Evolutionary conservation across 768 basidiomycete species (phyloP).

Genomic region (Suillus subaureus): DNA sequence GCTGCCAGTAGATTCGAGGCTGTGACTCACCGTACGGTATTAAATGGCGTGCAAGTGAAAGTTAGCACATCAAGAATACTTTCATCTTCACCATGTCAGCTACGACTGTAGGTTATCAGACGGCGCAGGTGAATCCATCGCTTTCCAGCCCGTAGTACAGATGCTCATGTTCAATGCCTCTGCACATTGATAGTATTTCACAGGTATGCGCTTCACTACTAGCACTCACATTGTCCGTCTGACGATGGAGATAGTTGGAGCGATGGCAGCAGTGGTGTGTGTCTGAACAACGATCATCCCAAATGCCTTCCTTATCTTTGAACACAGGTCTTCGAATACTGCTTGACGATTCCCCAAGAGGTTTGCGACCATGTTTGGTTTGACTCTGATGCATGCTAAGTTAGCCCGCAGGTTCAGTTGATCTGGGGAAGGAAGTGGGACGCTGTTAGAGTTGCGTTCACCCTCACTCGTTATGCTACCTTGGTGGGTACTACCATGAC

Average conservation of each 20-base stretch:
- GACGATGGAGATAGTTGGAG: neutral
- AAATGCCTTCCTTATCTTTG: neutral
- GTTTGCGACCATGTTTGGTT: neutral
- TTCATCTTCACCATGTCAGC: neutral
- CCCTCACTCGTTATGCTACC: slow-evolving; percentile 6
- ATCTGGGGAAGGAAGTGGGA: slow-evolving; percentile 7
- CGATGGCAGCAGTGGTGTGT: neutral
- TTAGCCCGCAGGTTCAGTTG: slow-evolving; percentile 1
- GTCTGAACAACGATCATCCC: neutral
- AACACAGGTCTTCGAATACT: slow-evolving; percentile 6
- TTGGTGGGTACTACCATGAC: slow-evolving; percentile 7
- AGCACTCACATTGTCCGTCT: neutral
- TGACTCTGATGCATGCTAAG: too few species aligned
- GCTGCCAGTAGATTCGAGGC: neutral
- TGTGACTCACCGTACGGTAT: neutral
- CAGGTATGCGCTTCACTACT: neutral
- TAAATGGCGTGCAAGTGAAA: neutral
- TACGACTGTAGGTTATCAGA: neutral
- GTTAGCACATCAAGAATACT: neutral
- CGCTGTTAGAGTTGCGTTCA: neutral
- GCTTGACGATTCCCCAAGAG: slow-evolving; percentile 5
- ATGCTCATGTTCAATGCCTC: neutral
- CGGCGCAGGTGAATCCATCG: neutral
- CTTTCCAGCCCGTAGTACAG: neutral
- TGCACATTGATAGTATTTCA: neutral